Evolutionary conservation across 768 basidiomycete species (phyloP), one percentile per base, ranked within the genome.

Genomic region (Boletus subparvulus): DNA sequence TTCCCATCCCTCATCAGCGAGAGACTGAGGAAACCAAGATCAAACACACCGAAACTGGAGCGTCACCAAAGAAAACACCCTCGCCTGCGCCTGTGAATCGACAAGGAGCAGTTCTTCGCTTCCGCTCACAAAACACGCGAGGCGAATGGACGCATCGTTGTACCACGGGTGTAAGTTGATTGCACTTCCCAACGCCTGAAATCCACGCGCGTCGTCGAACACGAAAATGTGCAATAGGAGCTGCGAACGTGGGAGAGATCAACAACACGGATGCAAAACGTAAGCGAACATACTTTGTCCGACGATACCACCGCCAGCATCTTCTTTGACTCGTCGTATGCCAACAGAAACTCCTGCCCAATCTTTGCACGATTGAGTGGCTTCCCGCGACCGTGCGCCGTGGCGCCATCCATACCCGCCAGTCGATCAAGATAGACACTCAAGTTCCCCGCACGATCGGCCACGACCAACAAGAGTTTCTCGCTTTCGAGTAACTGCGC

Each of bases 61-160:
- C n/a, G n/a, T n/a, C n/a, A n/a, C n/a, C n/a, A n/a, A n/a, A n/a
- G n/a, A 85, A 58, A 77, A 84, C n/a, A 85, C 73, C 17, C 84
- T 70, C 2, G 74, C 80, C 16, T 74, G 73, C 0, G 70, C 69
- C 4, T 55, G 59, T 0, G 74, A 73, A 56, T 86, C 84, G 5
- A 84, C 69, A 0, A 86, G 63, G 0, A 81, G 60, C 3, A 86
- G 47, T 52, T 86, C 85, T 58, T 86, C 84, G 33, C 63, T 76
- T 6, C 81, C 80, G 45, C 68, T 67, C 2, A 83, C 72, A 54
- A 85, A 83, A 40, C 76, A 74, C 1, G 76, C 71, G 16, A 71
- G 70, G 3, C 47, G 55, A 14, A 84, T 73, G 6, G 50, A 43
- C 2, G 57, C 62, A 0, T 62, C 53, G 9, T 62, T 50, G 58